Conservation (phyloP, 2,329 filamentous ascomycete species). For the Orbilia blumenaviensis region DNA sequence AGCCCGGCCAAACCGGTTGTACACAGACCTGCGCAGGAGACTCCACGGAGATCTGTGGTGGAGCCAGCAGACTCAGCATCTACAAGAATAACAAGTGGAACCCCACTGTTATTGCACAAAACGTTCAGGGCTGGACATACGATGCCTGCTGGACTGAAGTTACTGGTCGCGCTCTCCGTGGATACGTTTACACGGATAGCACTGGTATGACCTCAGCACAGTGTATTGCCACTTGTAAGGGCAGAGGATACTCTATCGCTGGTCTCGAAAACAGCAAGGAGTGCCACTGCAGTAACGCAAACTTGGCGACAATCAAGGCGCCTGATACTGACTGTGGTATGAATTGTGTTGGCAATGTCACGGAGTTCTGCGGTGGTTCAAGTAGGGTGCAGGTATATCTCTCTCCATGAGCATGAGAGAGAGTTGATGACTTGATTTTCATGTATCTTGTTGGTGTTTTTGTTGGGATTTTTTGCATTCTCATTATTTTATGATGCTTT, state of each 20-base stretch:
- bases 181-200: slow-evolving; percentile 16
- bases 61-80: slow-evolving; percentile 54
- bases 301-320: slow-evolving; percentile 3
- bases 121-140: slow-evolving; percentile 27
- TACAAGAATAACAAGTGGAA: slow-evolving; percentile 53
- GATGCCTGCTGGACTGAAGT: slow-evolving; percentile 33
- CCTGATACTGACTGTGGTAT: slow-evolving; percentile 8
- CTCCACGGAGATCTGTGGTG: slow-evolving; percentile 56
- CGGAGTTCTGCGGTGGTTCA: slow-evolving; percentile 29
- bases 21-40: slow-evolving; percentile 56
- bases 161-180: slow-evolving; percentile 26
- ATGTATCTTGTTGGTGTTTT: not conserved
- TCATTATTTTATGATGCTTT: not conserved
- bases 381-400: slow-evolving; percentile 38
- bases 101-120: slow-evolving; percentile 2
- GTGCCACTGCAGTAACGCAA: slow-evolving; percentile 21
- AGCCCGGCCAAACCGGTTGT: slow-evolving; percentile 51
- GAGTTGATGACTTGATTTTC: not conserved
- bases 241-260: slow-evolving; percentile 25
- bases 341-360: slow-evolving; percentile 33
- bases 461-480: not conserved
- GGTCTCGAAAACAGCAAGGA: slow-evolving; percentile 30
- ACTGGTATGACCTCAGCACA: slow-evolving; percentile 18
- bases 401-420: not conserved
- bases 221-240: slow-evolving; percentile 24